Evolutionary conservation across 2,329 filamentous ascomycete species (phyloP).

Genomic region (Phoma herbarum): DNA sequence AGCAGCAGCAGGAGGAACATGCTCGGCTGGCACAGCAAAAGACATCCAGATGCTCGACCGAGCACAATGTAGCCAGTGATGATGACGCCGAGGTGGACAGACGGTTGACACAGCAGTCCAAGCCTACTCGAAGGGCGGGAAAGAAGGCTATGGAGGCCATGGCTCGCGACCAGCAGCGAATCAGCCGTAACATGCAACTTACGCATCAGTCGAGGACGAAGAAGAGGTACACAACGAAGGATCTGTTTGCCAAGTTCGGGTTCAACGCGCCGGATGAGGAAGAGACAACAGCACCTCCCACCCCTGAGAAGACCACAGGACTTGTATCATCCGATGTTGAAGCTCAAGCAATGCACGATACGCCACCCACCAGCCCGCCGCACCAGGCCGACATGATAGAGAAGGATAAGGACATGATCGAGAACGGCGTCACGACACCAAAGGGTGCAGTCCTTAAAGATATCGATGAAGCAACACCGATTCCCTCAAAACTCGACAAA

Average conservation of each 20-base stretch:
- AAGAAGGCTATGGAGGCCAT: conserved; percentile 96
- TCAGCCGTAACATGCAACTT: conserved; percentile 89
- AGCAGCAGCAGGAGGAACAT: conserved; percentile 66
- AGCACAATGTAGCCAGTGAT: conserved; percentile 60
- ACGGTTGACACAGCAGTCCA: conserved; percentile 70
- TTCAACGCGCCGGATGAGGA: conserved; percentile 60
- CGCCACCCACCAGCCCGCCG: conserved; percentile 58
- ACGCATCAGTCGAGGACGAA: conserved; percentile 85
- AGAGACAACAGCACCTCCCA: conserved; percentile 25
- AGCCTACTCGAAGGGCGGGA: conserved; percentile 83
- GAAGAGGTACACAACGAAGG: conserved; percentile 86
- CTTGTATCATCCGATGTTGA: conserved; percentile 71
- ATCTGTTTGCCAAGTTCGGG: conserved; percentile 85
- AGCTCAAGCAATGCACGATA: conserved; percentile 44
- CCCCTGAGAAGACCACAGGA: conserved; percentile 52
- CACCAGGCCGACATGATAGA: conserved; percentile 27
- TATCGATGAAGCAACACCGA: conserved; percentile 12
- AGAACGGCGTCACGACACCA: conserved; percentile 6
- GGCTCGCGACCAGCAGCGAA: conserved; percentile 90
- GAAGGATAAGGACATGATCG: not conserved
- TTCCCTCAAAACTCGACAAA: conserved; percentile 58
- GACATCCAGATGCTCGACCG: conserved; percentile 28
- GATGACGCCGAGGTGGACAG: conserved; percentile 63
- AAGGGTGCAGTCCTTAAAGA: conserved; percentile 10
- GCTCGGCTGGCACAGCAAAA: conserved; percentile 52